A percentile compares a stretch with the other conserved stretches of the same genome.
phyloP scores from a whole-genome alignment of 2,329 filamentous ascomycete genomes.

The Exophiala oligosperma region DNA sequence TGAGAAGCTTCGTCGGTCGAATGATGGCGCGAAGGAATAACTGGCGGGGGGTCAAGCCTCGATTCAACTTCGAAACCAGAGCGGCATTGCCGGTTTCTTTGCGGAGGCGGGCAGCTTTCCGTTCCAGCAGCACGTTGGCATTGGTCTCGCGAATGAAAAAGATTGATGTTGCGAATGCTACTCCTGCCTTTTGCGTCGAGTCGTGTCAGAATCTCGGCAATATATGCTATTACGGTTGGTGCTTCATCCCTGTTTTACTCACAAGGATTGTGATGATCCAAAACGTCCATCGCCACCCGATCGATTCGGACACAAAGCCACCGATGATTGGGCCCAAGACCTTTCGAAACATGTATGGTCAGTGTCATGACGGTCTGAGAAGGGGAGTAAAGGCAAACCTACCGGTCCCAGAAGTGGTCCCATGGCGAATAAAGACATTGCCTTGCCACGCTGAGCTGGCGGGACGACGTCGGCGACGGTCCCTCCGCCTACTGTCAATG shows the following conservation, averaged over 20 bases:
- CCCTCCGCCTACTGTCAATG: conserved; percentile 52
- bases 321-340: conserved; percentile 49
- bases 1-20: conserved; percentile 48
- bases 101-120: conserved; percentile 44
- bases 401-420: conserved; percentile 45
- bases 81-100: conserved; percentile 44
- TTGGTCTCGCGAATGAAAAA: conserved; percentile 47
- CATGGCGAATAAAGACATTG: conserved; percentile 50
- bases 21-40: conserved; percentile 48
- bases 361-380: background rate
- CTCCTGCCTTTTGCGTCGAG: conserved; percentile 12
- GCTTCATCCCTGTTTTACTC: conserved; percentile 20
- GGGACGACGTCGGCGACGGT: conserved; percentile 54
- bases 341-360: too few species aligned
- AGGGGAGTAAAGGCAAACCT: background rate
- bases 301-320: conserved; percentile 35
- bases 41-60: conserved; percentile 38
- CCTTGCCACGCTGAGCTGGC: conserved; percentile 49
- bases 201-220: conserved; percentile 4
- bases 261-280: conserved; percentile 51
- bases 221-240: background rate
- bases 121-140: conserved; percentile 41
- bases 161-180: conserved; percentile 2
- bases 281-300: conserved; percentile 56
- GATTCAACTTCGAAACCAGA: conserved; percentile 33